phyloP scores from a whole-genome alignment of 495 filamentous ascomycete genomes.

The Hypoxylon fragiforme region DNA sequence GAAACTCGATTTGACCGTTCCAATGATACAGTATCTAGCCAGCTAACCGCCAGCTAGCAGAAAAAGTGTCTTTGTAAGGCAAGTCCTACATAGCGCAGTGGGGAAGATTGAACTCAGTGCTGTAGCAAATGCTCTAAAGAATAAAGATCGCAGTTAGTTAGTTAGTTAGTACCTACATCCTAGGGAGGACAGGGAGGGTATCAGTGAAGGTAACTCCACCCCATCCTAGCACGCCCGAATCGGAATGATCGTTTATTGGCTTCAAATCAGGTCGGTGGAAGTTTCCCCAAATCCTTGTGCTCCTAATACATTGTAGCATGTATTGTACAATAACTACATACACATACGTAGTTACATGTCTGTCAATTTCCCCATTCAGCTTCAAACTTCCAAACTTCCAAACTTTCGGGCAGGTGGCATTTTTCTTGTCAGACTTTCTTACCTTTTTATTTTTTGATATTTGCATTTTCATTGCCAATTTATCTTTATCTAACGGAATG shows the following conservation, averaged over 20 bases:
- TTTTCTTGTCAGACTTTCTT: conserved; percentile 15
- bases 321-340: neutral
- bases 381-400: conserved; percentile 6
- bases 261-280: conserved; percentile 14
- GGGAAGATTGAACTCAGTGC: neutral
- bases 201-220: conserved; percentile 7
- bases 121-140: neutral
- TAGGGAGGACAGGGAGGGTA: too few species aligned
- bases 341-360: neutral
- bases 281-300: conserved; percentile 22
- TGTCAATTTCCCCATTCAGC: conserved; percentile 34
- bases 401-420: conserved; percentile 30
- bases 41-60: too few species aligned
- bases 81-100: neutral
- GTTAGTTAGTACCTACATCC: too few species aligned
- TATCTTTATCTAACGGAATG: too few species aligned
- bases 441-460: neutral
- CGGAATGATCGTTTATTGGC: conserved; percentile 29
- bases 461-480: too few species aligned
- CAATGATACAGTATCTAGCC: too few species aligned
- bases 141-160: too few species aligned
- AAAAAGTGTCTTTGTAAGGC: neutral
- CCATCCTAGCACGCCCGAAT: conserved; percentile 22
- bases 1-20: too few species aligned
- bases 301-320: neutral